Evolutionary conservation across 257 asterid species (phyloP).

Genomic region (Przewalskia tangutica): DNA sequence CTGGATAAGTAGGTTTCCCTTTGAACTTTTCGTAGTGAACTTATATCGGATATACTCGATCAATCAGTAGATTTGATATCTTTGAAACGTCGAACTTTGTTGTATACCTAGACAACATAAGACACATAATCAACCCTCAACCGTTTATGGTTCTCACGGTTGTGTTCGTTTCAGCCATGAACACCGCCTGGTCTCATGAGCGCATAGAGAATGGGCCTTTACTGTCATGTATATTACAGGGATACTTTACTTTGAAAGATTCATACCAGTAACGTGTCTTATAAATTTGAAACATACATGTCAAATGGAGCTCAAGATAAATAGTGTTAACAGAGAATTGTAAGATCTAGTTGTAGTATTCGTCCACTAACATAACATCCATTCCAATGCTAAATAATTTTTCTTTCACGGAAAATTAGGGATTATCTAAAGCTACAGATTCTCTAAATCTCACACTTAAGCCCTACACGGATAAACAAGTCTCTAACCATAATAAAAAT

Average conservation of each 20-base stretch:
- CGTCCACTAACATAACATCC: background rate
- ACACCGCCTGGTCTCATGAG: too few species aligned
- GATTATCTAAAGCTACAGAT: background rate
- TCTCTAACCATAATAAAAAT: background rate
- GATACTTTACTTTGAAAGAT: background rate
- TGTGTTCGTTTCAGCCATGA: too few species aligned
- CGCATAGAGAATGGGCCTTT: too few species aligned
- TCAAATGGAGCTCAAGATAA: background rate
- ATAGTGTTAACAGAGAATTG: background rate
- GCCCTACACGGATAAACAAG: background rate
- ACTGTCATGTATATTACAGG: too few species aligned
- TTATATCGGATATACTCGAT: too few species aligned
- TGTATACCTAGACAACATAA: too few species aligned
- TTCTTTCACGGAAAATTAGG: background rate
- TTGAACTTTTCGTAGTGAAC: too few species aligned
- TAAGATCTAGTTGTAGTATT: background rate
- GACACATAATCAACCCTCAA: too few species aligned
- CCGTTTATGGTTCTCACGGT: too few species aligned
- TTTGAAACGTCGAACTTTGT: too few species aligned
- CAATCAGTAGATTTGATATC: too few species aligned
- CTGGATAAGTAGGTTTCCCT: too few species aligned
- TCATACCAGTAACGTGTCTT: background rate
- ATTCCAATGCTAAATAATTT: background rate
- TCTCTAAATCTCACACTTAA: background rate
- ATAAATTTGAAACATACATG: background rate